Conservation (phyloP, 768 basidiomycete species). For the Podaxis carcinomalis region DNA sequence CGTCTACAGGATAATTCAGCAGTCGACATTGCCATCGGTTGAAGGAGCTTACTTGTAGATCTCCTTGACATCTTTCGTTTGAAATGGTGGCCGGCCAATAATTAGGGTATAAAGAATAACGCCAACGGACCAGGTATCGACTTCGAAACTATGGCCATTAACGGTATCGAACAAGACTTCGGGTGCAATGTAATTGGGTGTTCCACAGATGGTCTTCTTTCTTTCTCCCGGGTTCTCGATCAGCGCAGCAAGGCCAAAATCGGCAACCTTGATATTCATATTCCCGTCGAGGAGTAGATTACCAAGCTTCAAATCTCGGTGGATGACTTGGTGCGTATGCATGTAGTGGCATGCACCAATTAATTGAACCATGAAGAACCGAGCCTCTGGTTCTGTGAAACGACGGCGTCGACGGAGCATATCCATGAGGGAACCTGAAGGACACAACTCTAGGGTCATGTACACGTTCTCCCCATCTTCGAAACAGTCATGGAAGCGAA, state of each 20-base stretch:
- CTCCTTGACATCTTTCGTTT: constrained; percentile 95
- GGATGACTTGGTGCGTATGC: constrained; percentile 95
- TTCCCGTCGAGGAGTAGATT: constrained; percentile 88
- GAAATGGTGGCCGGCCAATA: constrained; percentile 95
- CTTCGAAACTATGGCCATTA: constrained; percentile 97
- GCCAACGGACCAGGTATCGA: constrained; percentile 96
- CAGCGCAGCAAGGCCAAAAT: constrained; percentile 95
- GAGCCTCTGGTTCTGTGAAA: constrained; percentile 88
- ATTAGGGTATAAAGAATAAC: constrained; percentile 96
- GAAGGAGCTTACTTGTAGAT: constrained; percentile 77
- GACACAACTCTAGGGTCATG: constrained; percentile 93
- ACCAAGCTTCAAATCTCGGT: constrained; percentile 94
- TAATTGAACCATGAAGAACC: constrained; percentile 91
- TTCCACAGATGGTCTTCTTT: constrained; percentile 99
- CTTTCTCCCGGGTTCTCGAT: constrained; percentile 95
- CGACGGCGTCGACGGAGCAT: constrained; percentile 82
- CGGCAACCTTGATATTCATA: constrained; percentile 96
- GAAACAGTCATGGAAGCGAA: constrained; percentile 89
- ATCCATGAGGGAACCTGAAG: constrained; percentile 87
- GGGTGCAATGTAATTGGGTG: constrained; percentile 98
- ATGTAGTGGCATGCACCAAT: constrained; percentile 97
- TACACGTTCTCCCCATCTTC: constrained; percentile 96
- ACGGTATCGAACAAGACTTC: constrained; percentile 95
- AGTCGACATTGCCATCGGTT: not conserved
- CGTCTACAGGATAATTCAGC: constrained; percentile 44